Conservation (phyloP, 2,329 filamentous ascomycete genomes). For the Fusarium kyushuense region DNA sequence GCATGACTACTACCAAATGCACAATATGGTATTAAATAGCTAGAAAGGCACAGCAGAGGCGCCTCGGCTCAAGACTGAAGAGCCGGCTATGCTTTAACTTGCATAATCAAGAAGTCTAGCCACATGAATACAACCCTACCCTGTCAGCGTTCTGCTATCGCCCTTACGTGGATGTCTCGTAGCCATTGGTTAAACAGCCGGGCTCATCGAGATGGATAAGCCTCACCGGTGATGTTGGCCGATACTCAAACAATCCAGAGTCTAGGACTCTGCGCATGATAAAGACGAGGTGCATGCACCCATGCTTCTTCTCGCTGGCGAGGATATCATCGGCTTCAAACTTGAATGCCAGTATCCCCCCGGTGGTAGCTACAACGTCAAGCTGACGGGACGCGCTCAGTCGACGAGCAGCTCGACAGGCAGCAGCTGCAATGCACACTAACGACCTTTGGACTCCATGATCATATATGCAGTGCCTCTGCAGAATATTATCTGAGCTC, state of each 20-base stretch:
- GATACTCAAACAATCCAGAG: slow-evolving; percentile 23
- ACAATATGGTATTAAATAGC: background rate
- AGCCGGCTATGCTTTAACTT: slow-evolving; percentile 27
- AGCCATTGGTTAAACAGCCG: slow-evolving; percentile 26
- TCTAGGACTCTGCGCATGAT: slow-evolving; percentile 13
- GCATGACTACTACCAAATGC: background rate
- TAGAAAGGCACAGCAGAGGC: slow-evolving; percentile 10
- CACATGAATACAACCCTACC: slow-evolving; percentile 27
- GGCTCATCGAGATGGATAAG: slow-evolving; percentile 17
- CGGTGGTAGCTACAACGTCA: slow-evolving; percentile 11
- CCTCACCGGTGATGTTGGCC: slow-evolving; percentile 29
- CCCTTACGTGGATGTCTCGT: slow-evolving; percentile 13
- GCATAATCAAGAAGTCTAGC: slow-evolving; percentile 30
- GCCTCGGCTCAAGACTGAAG: slow-evolving; percentile 20
- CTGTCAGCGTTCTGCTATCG: slow-evolving; percentile 17
- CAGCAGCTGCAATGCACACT: background rate
- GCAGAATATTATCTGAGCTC: background rate
- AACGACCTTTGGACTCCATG: background rate
- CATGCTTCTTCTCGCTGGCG: background rate
- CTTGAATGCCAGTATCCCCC: background rate
- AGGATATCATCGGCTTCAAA: slow-evolving; percentile 31
- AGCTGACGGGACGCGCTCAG: background rate
- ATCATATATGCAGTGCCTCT: background rate
- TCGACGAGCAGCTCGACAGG: background rate
- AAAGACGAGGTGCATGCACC: slow-evolving; percentile 5